A percentile compares a stretch with the other conserved stretches of the same genome.
Conservation (phyloP, 2,329 filamentous ascomycete genomes). For the Neopestalotiopsis rosae region DNA sequence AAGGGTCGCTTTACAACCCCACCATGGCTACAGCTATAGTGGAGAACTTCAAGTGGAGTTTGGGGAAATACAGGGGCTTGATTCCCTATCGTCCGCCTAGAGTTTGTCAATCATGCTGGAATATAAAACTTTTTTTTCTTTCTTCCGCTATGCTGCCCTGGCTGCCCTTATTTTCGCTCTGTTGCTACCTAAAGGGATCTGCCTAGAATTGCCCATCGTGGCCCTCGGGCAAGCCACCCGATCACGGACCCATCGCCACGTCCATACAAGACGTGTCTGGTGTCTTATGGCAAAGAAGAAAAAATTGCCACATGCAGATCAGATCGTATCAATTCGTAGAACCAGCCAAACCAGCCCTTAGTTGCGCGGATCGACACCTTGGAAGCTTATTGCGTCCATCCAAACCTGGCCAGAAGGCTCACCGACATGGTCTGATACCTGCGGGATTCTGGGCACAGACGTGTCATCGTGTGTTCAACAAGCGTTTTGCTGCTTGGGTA, state of each 20-base stretch:
- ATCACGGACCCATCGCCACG: not conserved
- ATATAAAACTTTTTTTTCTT: not conserved
- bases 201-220: not conserved
- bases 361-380: slow-evolving; percentile 5
- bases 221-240: not conserved
- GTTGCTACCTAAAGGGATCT: not conserved
- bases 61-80: slow-evolving; percentile 3
- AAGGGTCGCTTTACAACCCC: not conserved
- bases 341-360: not conserved
- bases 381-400: not conserved
- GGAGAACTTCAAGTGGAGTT: not conserved
- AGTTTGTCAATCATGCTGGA: slow-evolving; percentile 2
- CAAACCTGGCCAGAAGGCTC: not conserved
- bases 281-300: not conserved
- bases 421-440: not conserved
- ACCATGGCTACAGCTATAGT: slow-evolving; percentile 2
- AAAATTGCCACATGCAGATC: not conserved
- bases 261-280: not conserved
- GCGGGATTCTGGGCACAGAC: not conserved
- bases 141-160: not conserved
- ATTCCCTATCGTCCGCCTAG: not conserved
- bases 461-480: not conserved
- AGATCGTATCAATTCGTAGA: not conserved
- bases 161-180: too few relatives aligned
- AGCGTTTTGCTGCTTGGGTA: not conserved